Base-by-base conservation (phyloP, 495 filamentous ascomycete species). In the Echria macrotheca region DNA sequence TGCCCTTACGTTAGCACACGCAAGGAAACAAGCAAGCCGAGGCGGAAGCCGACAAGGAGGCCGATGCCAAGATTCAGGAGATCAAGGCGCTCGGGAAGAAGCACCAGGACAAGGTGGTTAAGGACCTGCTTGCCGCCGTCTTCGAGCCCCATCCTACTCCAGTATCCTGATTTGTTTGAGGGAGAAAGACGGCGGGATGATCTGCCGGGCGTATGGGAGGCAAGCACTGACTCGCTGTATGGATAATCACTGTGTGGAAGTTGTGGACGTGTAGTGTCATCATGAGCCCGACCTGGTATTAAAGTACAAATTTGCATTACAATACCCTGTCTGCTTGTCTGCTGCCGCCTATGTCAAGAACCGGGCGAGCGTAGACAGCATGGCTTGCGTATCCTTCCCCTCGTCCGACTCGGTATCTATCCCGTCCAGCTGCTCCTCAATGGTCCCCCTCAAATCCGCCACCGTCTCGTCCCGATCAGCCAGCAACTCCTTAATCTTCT, bases 11-110 rank as follows among this genome's bases (percentile, higher is more conserved):
- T 1, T 31, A 91, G 87, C 89, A 96, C 69, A 83, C 84, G 47
- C 84, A 85, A 63, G 87, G 87, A 64, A 91, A 91, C 76, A 86
- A 91, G 69, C 79, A 83, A 54, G 86, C 87, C 53, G 87, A 95
- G 66, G 83, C 89, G 50, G 88, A 91, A 57, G 89, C 91, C 47
- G 79, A 81, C 62, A 81, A 82, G 69, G 87, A 95, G 56, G 85
- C 89, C 39, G 84, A 93, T 35, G 76, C 68, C 50, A 84, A 91
- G 70, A 77, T 96, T 49, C 77, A 81, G 61, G 85, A 87, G 65
- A 97, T 97, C 67, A 78, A 86, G 64, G 73, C 71, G 24, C 82
- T 87, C 15, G 91, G 89, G 25, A 76, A 83, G 61, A 84, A 87
- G 74, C 81, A 80, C 54, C 85, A 87, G 55, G 76, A 78, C 50